Percentiles rank a stretch among this genome's conserved stretches.
These are phyloP conservation scores for Pelargonium fulgidum DNA, from an alignment of 441 rosid species.

Conservation along the genomic window DNA sequence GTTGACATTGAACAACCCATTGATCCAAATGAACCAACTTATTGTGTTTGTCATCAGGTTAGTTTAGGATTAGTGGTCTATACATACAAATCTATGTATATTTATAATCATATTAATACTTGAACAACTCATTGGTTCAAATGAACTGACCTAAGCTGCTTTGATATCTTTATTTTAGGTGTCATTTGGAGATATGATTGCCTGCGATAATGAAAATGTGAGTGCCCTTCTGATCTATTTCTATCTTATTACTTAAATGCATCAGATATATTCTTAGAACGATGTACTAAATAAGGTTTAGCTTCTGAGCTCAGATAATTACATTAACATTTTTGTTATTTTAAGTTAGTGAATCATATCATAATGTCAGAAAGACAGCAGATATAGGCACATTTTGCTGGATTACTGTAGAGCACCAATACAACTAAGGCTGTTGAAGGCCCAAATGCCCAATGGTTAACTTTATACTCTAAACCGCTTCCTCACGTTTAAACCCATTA, in stretches of 20 bases:
- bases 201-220: slow-evolving; percentile 96
- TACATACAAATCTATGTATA: not conserved
- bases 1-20: slow-evolving; percentile 75
- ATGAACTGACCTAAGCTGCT: not conserved
- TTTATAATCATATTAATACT: not conserved
- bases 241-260: not conserved
- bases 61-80: not conserved
- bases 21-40: slow-evolving; percentile 96
- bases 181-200: slow-evolving; percentile 98
- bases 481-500: too few relatives aligned
- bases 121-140: too few relatives aligned
- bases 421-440: too few relatives aligned
- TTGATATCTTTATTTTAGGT: slow-evolving; percentile 40
- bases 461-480: too few relatives aligned
- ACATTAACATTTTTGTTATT: not conserved
- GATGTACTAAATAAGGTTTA: not conserved
- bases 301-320: not conserved
- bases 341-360: not conserved
- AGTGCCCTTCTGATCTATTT: slow-evolving; percentile 28
- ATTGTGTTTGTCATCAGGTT: slow-evolving; percentile 98
- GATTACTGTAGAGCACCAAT: not conserved
- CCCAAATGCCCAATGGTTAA: too few relatives aligned
- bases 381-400: not conserved
- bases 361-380: not conserved
- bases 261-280: not conserved